These are phyloP conservation scores for Multifurca ochricompacta DNA, from an alignment of 768 basidiomycete genomes.

Conservation along the genomic window DNA sequence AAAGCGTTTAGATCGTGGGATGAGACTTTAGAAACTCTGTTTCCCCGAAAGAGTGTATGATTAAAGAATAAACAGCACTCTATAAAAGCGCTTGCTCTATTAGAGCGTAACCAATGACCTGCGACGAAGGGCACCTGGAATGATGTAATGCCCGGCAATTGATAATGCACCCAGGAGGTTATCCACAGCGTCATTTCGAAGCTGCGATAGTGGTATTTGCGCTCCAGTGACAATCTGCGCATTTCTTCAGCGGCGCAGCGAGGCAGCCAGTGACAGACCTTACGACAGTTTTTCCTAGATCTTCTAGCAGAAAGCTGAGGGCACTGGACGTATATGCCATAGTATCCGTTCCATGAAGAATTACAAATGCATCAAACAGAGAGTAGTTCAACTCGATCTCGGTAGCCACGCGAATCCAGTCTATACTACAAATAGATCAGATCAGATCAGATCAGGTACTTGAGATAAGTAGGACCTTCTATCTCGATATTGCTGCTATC, in stretches of 20 bases:
- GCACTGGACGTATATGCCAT: conserved; percentile 89
- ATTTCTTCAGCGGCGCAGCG: background rate
- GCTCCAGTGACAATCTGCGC: conserved; percentile 81
- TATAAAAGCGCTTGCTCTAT: conserved; percentile 24
- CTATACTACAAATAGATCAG: conserved; percentile 32
- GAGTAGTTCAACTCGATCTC: conserved; percentile 92
- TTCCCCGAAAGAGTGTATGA: conserved; percentile 79
- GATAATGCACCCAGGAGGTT: conserved; percentile 85
- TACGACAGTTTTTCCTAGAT: conserved; percentile 88
- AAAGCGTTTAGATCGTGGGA: conserved; percentile 82
- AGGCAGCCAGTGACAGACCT: conserved; percentile 11
- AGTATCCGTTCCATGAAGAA: conserved; percentile 87
- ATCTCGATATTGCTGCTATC: conserved; percentile 89
- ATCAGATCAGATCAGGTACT: conserved; percentile 4
- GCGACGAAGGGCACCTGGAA: conserved; percentile 54
- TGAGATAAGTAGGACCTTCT: conserved; percentile 38
- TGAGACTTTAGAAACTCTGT: conserved; percentile 74
- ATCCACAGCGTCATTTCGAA: conserved; percentile 92
- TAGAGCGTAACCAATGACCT: background rate
- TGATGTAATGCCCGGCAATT: conserved; percentile 85
- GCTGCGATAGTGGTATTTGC: conserved; percentile 85
- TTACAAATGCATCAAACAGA: conserved; percentile 81
- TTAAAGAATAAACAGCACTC: conserved; percentile 89
- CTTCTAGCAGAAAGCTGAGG: conserved; percentile 84
- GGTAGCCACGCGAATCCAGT: conserved; percentile 85